Conservation (phyloP, 140 eudicot genomes). For the Anethum foeniculum region DNA sequence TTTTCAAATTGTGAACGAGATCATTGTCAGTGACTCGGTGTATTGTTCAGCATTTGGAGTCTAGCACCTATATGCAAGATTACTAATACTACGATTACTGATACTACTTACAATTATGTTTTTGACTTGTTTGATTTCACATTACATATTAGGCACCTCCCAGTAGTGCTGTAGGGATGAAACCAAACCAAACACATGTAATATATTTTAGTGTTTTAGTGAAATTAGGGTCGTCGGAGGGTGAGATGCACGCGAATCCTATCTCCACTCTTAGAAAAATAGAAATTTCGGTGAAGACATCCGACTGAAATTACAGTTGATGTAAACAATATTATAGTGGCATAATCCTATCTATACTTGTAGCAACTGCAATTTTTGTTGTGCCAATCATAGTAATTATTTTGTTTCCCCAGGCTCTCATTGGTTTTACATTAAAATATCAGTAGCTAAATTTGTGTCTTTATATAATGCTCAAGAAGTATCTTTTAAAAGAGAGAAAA, state of each 20-base stretch:
- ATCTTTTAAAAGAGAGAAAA: neutral
- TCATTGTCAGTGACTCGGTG: neutral
- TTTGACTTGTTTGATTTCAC: neutral
- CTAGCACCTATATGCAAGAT: neutral
- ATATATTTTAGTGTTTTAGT: no score
- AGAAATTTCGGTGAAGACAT: neutral
- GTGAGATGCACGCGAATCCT: neutral
- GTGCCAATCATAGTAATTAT: neutral
- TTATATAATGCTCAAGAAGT: neutral
- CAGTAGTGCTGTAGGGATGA: neutral
- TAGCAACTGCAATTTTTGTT: neutral
- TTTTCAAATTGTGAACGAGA: no score
- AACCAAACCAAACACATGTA: neutral
- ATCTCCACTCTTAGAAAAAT: neutral
- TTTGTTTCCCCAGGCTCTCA: neutral
- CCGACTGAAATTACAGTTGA: neutral
- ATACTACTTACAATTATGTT: neutral
- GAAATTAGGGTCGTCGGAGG: neutral
- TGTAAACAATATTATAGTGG: neutral
- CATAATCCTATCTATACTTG: neutral
- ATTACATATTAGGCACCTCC: neutral
- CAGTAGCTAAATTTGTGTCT: neutral
- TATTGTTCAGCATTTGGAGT: neutral
- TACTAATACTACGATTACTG: neutral
- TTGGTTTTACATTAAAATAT: neutral